phyloP scores from a whole-genome alignment of 495 filamentous ascomycete species.

The Neurospora africana region DNA sequence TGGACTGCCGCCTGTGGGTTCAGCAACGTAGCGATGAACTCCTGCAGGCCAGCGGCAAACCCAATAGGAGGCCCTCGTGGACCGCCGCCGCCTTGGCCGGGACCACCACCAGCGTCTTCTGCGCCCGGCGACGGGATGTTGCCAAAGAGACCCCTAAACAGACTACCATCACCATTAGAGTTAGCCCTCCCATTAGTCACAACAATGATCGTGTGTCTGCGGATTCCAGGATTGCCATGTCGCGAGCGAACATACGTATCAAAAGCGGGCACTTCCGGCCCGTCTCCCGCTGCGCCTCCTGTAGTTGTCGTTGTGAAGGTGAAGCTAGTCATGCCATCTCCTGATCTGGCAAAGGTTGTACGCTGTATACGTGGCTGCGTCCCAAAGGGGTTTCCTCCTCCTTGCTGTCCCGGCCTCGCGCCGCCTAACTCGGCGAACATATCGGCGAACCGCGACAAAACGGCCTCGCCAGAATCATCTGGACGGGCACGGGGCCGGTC shows the following conservation, averaged over 20 bases:
- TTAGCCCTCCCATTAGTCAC: background rate
- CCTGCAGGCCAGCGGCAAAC: constrained; percentile 23
- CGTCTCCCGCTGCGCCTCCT: background rate
- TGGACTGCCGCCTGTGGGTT: constrained; percentile 45
- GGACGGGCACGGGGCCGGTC: background rate
- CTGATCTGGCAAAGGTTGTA: constrained; percentile 13
- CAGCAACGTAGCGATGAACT: constrained; percentile 43
- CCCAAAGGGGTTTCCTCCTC: background rate
- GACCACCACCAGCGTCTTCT: constrained; percentile 1
- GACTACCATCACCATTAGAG: background rate
- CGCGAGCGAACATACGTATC: constrained; percentile 6
- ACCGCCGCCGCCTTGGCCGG: constrained; percentile 7
- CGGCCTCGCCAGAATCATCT: constrained; percentile 17
- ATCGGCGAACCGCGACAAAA: constrained; percentile 33
- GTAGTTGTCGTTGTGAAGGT: constrained; percentile 19
- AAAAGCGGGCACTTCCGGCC: constrained; percentile 5
- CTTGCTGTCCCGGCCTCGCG: background rate
- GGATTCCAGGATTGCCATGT: background rate
- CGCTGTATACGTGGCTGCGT: constrained; percentile 6
- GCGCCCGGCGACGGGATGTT: constrained; percentile 1
- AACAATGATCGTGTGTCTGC: background rate
- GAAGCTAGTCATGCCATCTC: constrained; percentile 20
- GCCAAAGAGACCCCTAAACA: constrained; percentile 11
- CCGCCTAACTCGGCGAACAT: constrained; percentile 24
- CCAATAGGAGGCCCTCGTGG: constrained; percentile 9